Conservation (phyloP, 73 alveolate species). For the Paraurostyla sp. region DNA sequence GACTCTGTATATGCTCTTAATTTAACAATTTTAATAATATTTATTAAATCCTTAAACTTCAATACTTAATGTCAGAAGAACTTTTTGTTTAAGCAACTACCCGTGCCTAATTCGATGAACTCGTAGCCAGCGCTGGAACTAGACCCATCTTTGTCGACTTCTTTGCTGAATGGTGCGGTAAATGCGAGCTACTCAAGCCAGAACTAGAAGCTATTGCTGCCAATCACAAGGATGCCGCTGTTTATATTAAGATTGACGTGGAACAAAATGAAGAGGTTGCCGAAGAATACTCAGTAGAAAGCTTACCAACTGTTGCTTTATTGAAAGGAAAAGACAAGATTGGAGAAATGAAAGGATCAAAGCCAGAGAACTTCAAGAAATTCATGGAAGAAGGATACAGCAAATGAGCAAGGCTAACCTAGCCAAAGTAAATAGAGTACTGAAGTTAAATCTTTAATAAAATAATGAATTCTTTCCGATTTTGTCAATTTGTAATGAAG, state of each 20-base stretch:
- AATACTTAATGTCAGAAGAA: neutral
- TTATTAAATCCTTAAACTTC: neutral
- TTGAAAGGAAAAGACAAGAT: constrained; percentile 32
- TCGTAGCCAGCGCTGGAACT: constrained; percentile 49
- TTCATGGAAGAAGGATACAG: constrained; percentile 5
- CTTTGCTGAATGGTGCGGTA: constrained; percentile 90
- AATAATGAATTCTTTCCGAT: neutral
- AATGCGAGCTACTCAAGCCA: constrained; percentile 73
- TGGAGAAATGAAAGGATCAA: constrained; percentile 66
- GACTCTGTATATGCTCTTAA: too few relatives aligned
- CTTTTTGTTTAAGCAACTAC: constrained; percentile 42
- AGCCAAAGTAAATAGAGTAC: neutral
- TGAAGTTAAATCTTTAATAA: too few relatives aligned
- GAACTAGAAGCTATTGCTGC: constrained; percentile 49
- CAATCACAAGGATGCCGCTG: neutral
- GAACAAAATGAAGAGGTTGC: constrained; percentile 60
- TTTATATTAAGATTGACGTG: constrained; percentile 58
- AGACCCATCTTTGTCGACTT: constrained; percentile 77
- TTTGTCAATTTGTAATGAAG: neutral
- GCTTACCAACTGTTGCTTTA: constrained; percentile 61
- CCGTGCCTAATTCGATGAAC: constrained; percentile 37
- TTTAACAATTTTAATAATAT: neutral
- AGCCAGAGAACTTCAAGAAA: constrained; percentile 63
- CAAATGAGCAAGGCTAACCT: neutral
- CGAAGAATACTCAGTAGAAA: constrained; percentile 48